phyloP scores from a whole-genome alignment of 352 stramenopile genomes.

The Pythium apleroticum region DNA sequence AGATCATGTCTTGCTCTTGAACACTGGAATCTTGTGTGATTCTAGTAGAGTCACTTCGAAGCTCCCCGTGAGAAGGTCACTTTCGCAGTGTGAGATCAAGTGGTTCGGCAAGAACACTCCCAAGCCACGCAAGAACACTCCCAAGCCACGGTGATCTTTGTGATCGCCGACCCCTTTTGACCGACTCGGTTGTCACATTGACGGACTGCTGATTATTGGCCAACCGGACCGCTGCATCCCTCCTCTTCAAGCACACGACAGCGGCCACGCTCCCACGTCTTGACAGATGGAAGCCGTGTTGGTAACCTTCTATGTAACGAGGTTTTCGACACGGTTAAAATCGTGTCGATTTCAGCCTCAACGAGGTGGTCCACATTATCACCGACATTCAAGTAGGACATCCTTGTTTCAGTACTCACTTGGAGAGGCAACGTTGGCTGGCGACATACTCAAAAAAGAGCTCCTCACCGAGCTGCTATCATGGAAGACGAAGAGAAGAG shows the following conservation, averaged over 20 bases:
- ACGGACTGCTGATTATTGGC: background rate
- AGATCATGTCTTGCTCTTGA: no score
- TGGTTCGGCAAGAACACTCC: no score
- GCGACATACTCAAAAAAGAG: slow-evolving; percentile 1
- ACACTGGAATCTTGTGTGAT: no score
- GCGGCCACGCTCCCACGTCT: background rate
- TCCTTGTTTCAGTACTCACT: slow-evolving; percentile 1
- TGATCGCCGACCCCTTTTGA: background rate
- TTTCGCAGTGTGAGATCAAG: no score
- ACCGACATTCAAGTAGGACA: background rate
- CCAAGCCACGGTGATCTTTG: background rate
- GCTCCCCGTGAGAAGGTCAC: no score
- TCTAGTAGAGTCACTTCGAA: no score
- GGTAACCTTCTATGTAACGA: background rate
- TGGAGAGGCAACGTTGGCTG: background rate
- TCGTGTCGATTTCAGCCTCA: background rate
- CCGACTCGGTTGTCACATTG: slow-evolving; percentile 16
- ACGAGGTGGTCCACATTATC: slow-evolving; percentile 11
- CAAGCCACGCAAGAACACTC: no score
- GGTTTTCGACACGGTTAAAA: no score
- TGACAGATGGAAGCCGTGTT: slow-evolving; percentile 7
- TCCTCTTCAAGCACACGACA: slow-evolving; percentile 12
- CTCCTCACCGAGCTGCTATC: background rate
- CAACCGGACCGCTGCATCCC: background rate
- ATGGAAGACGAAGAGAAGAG: slow-evolving; percentile 26